Evolutionary conservation across 2,329 filamentous ascomycete genomes (phyloP).

Genomic region (Neofusicoccum laricinum): DNA sequence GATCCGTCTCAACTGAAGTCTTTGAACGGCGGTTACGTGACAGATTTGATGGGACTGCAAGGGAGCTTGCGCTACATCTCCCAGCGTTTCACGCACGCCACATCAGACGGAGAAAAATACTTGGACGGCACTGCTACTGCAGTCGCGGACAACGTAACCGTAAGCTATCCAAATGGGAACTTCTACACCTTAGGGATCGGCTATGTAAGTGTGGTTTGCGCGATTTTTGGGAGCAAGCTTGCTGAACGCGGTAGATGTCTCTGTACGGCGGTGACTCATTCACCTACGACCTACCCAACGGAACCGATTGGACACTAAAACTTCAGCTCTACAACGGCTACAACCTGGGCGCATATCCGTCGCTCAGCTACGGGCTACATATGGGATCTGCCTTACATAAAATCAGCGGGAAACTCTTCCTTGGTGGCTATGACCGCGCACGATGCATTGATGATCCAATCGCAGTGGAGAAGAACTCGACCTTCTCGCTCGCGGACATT

Average conservation of each 20-base stretch:
- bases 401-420: constrained; percentile 27
- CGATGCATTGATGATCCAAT: constrained; percentile 27
- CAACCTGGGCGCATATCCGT: constrained; percentile 19
- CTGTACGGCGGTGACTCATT: background rate
- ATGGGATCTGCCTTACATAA: constrained; percentile 30
- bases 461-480: constrained; percentile 19
- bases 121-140: background rate
- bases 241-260: background rate
- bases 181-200: background rate
- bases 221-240: no score
- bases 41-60: background rate
- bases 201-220: background rate
- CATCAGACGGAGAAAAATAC: background rate
- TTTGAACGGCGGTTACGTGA: background rate
- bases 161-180: background rate
- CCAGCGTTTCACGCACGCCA: background rate
- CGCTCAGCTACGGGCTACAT: constrained; percentile 32
- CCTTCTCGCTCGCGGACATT: constrained; percentile 35
- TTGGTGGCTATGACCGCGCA: constrained; percentile 37
- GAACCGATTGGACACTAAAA: background rate
- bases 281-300: background rate
- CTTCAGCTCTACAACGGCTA: background rate
- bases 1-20: background rate
- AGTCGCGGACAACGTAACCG: background rate
- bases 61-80: background rate